phyloP scores from a whole-genome alignment of 257 asterid species.

The Solanum sitiens region DNA sequence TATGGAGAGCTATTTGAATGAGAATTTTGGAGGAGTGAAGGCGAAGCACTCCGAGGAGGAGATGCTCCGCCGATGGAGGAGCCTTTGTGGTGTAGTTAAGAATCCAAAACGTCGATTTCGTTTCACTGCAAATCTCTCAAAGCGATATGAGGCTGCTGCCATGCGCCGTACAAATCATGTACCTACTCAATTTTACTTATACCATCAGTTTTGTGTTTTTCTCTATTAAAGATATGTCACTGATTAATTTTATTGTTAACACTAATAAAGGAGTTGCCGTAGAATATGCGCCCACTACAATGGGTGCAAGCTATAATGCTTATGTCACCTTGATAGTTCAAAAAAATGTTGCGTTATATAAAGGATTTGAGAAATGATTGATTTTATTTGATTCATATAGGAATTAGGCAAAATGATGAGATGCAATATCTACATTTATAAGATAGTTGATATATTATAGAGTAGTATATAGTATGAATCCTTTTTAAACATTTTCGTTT shows the following conservation, averaged over 20 bases:
- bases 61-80: slow-evolving; percentile 67
- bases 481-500: not conserved
- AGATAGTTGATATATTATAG: not conserved
- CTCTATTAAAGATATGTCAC: not conserved
- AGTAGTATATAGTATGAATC: not conserved
- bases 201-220: not conserved
- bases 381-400: not conserved
- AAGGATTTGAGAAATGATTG: not conserved
- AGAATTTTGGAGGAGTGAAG: slow-evolving; percentile 60
- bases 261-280: not conserved
- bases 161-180: slow-evolving; percentile 84
- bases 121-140: slow-evolving; percentile 78
- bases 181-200: not conserved
- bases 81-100: slow-evolving; percentile 61
- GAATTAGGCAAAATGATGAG: not conserved
- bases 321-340: not conserved
- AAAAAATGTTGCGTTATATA: not conserved
- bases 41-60: slow-evolving; percentile 68
- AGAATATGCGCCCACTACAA: not conserved
- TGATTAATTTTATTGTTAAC: not conserved
- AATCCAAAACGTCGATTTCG: slow-evolving; percentile 78
- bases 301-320: not conserved
- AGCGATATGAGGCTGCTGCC: slow-evolving; percentile 66
- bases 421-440: not conserved
- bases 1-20: slow-evolving; percentile 60